phyloP scores from a whole-genome alignment of 2,329 filamentous ascomycete genomes.

The Aspergillus tubingensis region DNA sequence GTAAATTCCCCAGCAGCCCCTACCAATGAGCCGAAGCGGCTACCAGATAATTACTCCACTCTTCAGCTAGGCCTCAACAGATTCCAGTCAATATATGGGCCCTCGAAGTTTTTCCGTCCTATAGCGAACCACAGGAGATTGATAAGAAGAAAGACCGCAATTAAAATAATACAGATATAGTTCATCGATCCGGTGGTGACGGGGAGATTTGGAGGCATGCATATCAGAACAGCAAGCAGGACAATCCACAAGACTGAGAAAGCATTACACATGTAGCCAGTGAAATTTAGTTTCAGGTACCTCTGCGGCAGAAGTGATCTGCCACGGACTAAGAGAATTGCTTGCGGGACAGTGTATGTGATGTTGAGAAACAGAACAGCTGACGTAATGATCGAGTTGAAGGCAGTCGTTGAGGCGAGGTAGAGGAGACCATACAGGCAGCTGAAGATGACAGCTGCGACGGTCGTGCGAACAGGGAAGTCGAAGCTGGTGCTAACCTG shows the following conservation, averaged over 20 bases:
- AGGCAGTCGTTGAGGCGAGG: constrained; percentile 35
- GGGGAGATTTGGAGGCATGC: neutral
- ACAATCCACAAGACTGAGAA: constrained; percentile 13
- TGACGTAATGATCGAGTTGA: constrained; percentile 44
- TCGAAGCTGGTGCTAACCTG: constrained; percentile 15
- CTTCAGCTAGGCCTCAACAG: too few relatives aligned
- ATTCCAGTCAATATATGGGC: neutral
- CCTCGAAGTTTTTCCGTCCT: neutral
- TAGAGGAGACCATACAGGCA: constrained; percentile 41
- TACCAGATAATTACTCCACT: too few relatives aligned
- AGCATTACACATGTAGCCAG: constrained; percentile 4
- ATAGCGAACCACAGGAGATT: neutral
- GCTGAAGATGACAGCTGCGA: constrained; percentile 28
- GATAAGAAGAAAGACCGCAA: neutral
- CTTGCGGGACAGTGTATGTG: constrained; percentile 48
- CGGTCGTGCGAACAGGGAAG: constrained; percentile 28
- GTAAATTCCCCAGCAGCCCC: too few relatives aligned
- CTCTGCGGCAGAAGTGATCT: constrained; percentile 27
- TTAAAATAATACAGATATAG: neutral
- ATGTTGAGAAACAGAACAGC: constrained; percentile 37
- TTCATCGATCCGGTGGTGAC: neutral
- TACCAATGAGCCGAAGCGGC: too few relatives aligned
- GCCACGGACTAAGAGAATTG: constrained; percentile 43
- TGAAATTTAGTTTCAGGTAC: constrained; percentile 18
- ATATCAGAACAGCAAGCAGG: constrained; percentile 6